Evolutionary conservation across 768 basidiomycete genomes (phyloP).

Genomic region (Gloeophyllum trabeum): DNA sequence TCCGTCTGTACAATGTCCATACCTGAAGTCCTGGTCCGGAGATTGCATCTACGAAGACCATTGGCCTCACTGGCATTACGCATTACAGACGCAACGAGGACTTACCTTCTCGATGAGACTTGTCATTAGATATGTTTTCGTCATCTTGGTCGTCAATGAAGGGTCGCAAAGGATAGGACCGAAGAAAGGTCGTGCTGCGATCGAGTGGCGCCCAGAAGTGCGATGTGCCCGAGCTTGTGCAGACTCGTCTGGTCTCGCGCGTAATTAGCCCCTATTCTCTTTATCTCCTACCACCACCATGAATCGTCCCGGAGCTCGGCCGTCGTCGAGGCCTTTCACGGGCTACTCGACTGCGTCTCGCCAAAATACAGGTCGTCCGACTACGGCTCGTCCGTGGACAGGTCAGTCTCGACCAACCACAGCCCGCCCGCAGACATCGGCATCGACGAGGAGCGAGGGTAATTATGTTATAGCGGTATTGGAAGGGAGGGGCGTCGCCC

Average conservation of each 20-base stretch:
- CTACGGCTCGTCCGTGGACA: conserved; percentile 20
- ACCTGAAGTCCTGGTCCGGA: conserved; percentile 87
- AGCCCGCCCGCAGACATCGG: conserved; percentile 56
- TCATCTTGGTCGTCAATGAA: too few relatives aligned
- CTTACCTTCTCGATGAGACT: conserved; percentile 71
- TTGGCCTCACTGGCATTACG: conserved; percentile 1
- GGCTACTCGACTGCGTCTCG: too few relatives aligned
- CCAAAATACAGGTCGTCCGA: too few relatives aligned
- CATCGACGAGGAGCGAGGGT: conserved; percentile 44
- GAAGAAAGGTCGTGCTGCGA: too few relatives aligned
- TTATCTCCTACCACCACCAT: too few relatives aligned
- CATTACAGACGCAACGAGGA: not conserved
- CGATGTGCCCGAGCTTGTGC: too few relatives aligned
- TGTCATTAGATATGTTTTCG: conserved; percentile 78
- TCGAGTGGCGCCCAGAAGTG: too few relatives aligned
- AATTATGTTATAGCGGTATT: conserved; percentile 59
- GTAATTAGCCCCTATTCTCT: too few relatives aligned
- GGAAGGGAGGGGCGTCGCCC: conserved; percentile 67
- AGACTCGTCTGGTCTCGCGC: too few relatives aligned
- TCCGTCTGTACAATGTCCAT: conserved; percentile 12
- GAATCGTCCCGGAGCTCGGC: too few relatives aligned
- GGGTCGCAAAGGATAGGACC: too few relatives aligned
- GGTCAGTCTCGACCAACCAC: conserved; percentile 40
- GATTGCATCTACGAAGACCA: conserved; percentile 62
- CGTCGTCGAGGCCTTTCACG: too few relatives aligned